Evolutionary conservation across 208 protist species (phyloP), one percentile per base, ranked within the genome.

Genomic region (Tritrichomonas foetus): DNA sequence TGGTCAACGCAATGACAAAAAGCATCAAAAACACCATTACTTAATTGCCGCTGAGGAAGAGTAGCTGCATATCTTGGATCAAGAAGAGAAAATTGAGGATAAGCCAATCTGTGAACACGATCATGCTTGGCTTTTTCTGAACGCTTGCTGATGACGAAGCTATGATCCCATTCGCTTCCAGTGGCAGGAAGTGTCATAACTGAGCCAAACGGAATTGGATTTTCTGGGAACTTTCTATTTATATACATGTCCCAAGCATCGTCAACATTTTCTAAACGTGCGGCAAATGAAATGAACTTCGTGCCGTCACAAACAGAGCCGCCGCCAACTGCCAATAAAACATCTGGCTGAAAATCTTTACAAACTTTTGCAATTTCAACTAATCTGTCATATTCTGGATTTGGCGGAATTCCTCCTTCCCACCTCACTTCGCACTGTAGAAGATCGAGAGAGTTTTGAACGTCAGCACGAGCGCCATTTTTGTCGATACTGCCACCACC

Each of bases 41-140:
- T 9, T 11, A 82, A 41, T 36, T 82, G 74, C 20, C 74, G 74
- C 1, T n/a, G 5, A 50, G 74, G 74, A n/a, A 82, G 41, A n/a
- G 74, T 82, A 33, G 50, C 50, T 53, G 74, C 50, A 25, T 82
- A 82, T 25, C 50, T 47, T 82, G 74, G 74, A 82, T 82, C 74
- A 8, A 82, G 50, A 3, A 82, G 41, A 11, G 74, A 82, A 44
- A 82, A 82, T 41, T 82, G 47, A 3, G 74, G 74, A 82, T 53
- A 82, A 33, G 74, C 50, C n/a, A 82, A 20, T 53, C 50, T 33
- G 41, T 50, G 47, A 22, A 25, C 33, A n/a, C 41, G 41, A n/a
- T 33, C 74, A 9, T n/a, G 14, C 25, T 82, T 82, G 20, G 74
- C 74, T 20, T 82, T 82, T 3, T 50, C 3, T 53, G 74, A 82